Percentiles rank a stretch among this genome's conserved stretches.
phyloP scores from a whole-genome alignment of 208 protist species.

The Acanthamoeba pearcei region DNA sequence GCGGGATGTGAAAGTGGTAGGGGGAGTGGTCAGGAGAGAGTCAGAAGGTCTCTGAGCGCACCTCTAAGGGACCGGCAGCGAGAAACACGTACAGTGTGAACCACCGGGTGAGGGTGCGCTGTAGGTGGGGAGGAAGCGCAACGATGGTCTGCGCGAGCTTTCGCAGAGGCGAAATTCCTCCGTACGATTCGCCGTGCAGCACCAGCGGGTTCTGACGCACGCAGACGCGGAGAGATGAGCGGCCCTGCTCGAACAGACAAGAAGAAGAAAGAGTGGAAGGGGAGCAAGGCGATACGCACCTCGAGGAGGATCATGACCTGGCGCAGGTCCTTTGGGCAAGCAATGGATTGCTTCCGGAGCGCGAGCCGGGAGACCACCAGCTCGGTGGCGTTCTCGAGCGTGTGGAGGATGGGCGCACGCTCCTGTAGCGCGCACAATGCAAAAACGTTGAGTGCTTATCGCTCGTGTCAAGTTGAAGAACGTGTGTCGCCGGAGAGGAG shows the following conservation, averaged over 20 bases:
- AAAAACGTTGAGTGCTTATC: background rate
- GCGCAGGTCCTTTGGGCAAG: background rate
- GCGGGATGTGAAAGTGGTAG: background rate
- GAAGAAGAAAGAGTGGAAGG: background rate
- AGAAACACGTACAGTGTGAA: slow-evolving; percentile 32
- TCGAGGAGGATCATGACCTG: slow-evolving; percentile 65
- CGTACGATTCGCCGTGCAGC: background rate
- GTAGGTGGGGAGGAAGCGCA: background rate
- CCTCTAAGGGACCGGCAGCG: background rate
- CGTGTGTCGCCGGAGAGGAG: background rate
- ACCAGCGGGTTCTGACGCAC: slow-evolving; percentile 27
- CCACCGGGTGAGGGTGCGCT: slow-evolving; percentile 41
- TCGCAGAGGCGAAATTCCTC: background rate
- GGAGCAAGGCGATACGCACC: background rate
- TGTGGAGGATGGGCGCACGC: slow-evolving; percentile 53
- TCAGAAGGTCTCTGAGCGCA: background rate
- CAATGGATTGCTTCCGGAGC: slow-evolving; percentile 31
- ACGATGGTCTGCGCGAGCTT: slow-evolving; percentile 25
- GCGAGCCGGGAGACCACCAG: slow-evolving; percentile 45
- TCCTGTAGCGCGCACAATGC: background rate
- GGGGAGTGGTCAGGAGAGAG: background rate
- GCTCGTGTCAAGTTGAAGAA: background rate
- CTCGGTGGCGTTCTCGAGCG: slow-evolving; percentile 63
- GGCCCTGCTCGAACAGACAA: background rate
- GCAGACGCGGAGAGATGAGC: background rate